Evolutionary conservation across 2,329 filamentous ascomycete genomes (phyloP).

Genomic region (Chalaropsis ovoidea): DNA sequence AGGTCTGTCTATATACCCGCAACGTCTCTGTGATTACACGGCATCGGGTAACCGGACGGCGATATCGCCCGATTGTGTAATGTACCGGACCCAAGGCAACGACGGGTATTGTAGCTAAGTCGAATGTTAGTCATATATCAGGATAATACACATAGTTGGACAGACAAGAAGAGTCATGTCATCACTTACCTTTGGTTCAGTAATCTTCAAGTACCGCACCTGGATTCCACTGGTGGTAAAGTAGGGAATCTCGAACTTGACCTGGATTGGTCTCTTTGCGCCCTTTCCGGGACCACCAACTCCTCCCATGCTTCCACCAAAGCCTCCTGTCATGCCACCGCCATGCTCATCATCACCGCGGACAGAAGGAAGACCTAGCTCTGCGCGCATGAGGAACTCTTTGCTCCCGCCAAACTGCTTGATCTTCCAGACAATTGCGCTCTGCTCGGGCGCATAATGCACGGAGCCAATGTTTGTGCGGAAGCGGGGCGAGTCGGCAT

Average conservation of each 20-base stretch:
- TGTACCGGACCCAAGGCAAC: constrained; percentile 95
- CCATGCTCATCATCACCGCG: constrained; percentile 91
- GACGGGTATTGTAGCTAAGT: constrained; percentile 89
- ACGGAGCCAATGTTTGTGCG: constrained; percentile 94
- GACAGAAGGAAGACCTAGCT: constrained; percentile 86
- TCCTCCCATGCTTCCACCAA: constrained; percentile 93
- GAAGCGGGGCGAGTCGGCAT: constrained; percentile 92
- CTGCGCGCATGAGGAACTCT: constrained; percentile 96
- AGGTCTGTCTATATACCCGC: constrained; percentile 3
- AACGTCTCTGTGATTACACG: constrained; percentile 41
- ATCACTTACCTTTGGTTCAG: constrained; percentile 81
- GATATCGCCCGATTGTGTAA: constrained; percentile 95
- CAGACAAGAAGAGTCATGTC: neutral
- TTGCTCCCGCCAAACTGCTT: constrained; percentile 99
- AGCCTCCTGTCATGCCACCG: constrained; percentile 94
- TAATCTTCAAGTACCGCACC: constrained; percentile 97
- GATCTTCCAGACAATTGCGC: constrained; percentile 98
- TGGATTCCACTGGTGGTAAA: constrained; percentile 99
- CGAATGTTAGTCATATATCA: constrained; percentile 17
- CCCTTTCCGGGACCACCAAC: constrained; percentile 68
- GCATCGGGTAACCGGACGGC: constrained; percentile 89
- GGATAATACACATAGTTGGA: neutral
- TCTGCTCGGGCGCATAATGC: constrained; percentile 95
- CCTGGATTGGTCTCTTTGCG: constrained; percentile 86
- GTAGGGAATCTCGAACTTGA: constrained; percentile 99